A percentile compares a stretch with the other conserved stretches of the same genome.
Evolutionary conservation across 192 early-diverging fungal genomes (phyloP).

Genomic region (Coemansia pectinata): DNA sequence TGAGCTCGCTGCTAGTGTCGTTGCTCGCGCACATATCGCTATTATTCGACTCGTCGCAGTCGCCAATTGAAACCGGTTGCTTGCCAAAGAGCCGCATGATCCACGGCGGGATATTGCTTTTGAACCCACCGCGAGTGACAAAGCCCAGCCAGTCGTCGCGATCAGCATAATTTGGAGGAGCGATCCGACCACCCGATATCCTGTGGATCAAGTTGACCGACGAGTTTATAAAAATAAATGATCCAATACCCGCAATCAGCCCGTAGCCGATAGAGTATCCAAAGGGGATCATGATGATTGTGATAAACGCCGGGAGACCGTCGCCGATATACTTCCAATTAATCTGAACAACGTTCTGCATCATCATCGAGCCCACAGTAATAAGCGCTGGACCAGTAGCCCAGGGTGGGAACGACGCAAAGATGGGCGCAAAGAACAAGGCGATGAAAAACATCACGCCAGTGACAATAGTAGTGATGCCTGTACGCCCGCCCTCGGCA

Average conservation of each 20-base stretch:
- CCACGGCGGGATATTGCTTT: slow-evolving; percentile 40
- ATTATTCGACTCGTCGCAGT: neutral
- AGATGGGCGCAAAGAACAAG: slow-evolving; percentile 83
- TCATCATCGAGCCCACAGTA: slow-evolving; percentile 80
- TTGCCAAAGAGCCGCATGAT: slow-evolving; percentile 37
- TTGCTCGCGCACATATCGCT: neutral
- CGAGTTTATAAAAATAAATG: slow-evolving; percentile 71
- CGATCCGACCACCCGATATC: slow-evolving; percentile 58
- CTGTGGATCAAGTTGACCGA: slow-evolving; percentile 60
- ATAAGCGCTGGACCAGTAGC: slow-evolving; percentile 82
- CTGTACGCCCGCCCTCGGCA: slow-evolving; percentile 77
- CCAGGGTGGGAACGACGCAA: slow-evolving; percentile 83
- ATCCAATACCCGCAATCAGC: slow-evolving; percentile 70
- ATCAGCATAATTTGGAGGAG: slow-evolving; percentile 41
- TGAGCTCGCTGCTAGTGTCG: slow-evolving; percentile 15
- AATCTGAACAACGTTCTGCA: slow-evolving; percentile 64
- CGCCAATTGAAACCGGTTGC: slow-evolving; percentile 9
- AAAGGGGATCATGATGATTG: slow-evolving; percentile 75
- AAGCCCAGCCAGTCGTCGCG: slow-evolving; percentile 49
- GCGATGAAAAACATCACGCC: slow-evolving; percentile 73
- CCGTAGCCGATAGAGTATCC: slow-evolving; percentile 83
- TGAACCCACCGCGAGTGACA: slow-evolving; percentile 31
- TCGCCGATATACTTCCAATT: slow-evolving; percentile 82
- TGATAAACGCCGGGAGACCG: slow-evolving; percentile 75
- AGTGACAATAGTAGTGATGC: slow-evolving; percentile 69